Evolutionary conservation across 371 early-diverging fungal genomes (phyloP), one percentile per base, ranked within the genome.

Genomic region (Mortierella sp.): DNA sequence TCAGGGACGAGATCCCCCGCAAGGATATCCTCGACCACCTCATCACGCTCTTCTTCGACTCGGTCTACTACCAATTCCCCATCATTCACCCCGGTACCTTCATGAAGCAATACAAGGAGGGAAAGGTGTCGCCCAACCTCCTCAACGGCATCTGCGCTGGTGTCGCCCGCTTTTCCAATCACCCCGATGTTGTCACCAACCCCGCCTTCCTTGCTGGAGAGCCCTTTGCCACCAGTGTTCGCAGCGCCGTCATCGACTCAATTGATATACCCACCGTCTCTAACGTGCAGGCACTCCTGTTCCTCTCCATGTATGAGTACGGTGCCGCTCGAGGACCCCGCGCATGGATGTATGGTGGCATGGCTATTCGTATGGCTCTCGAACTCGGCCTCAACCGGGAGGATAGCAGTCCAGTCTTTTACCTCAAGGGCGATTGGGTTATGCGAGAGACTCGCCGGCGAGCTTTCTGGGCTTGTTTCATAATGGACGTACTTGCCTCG

Each of bases 261-360:
- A 80, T 93, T 31, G 93, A 94, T 78, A 80, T 87, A 16, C 93
- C 94, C 13, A 83, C 88, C 44, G 82, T 93, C 11, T 68, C 89
- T 6, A 91, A 90, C 63, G 90, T 91, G 0, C 92, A 93, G 77
- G 92, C 90, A 0, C 72, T 94, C 0, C 28, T 91, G n/a, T 78
- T 94, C 31, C 74, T 94, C n/a, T 72, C 88, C 28, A 74, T 94
- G 74, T 92, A 93, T 84, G 92, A 92, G 57, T 93, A 90, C 77
- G 94, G 95, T 2, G 91, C 92, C 75, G 92, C 91, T 9, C 76
- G 92, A 73, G 93, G 92, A 11, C 92, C 94, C 45, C 89, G 92
- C 38, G 88, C 90, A 13, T 94, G 93, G 93, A 92, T 91, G 91
- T 93, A 91, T 81, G 82, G 88, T 1, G 94, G 93, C 21, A 90